Conservation (phyloP, 2,329 filamentous ascomycete species). For the Chaetomiaceae sp. region DNA sequence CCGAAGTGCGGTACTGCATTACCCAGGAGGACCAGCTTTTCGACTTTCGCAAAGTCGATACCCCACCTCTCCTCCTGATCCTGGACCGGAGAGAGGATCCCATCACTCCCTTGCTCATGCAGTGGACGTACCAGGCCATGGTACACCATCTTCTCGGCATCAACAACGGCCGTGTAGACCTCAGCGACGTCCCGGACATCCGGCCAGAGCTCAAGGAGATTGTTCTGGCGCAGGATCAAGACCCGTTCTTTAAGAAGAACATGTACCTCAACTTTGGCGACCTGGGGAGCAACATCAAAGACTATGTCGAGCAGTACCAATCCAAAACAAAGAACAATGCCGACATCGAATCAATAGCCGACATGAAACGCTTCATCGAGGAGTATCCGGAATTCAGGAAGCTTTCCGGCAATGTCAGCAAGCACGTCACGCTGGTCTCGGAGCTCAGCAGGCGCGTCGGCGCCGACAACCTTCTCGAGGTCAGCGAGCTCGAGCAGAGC, state of each 20-base stretch:
- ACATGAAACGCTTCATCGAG: slow-evolving; percentile 99
- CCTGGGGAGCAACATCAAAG: slow-evolving; percentile 91
- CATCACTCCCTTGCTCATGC: slow-evolving; percentile 86
- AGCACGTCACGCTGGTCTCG: slow-evolving; percentile 92
- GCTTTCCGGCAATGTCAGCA: slow-evolving; percentile 95
- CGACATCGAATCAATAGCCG: slow-evolving; percentile 92
- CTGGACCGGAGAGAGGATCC: slow-evolving; percentile 91
- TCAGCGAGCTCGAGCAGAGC: slow-evolving; percentile 95
- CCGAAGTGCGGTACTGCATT: slow-evolving; percentile 86
- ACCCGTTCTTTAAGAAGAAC: slow-evolving; percentile 98
- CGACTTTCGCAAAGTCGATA: slow-evolving; percentile 92
- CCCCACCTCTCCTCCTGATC: slow-evolving; percentile 84
- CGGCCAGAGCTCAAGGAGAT: slow-evolving; percentile 88
- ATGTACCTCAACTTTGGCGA: slow-evolving; percentile 99
- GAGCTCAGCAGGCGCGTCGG: slow-evolving; percentile 87
- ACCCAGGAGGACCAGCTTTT: slow-evolving; percentile 96
- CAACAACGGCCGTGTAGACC: slow-evolving; percentile 86
- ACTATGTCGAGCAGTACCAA: slow-evolving; percentile 97
- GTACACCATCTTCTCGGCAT: slow-evolving; percentile 95
- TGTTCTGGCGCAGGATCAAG: slow-evolving; percentile 91
- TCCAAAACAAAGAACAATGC: slow-evolving; percentile 94
- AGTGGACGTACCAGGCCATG: slow-evolving; percentile 99
- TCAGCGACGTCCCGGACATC: slow-evolving; percentile 78
- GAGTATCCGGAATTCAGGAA: slow-evolving; percentile 98
- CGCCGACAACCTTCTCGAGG: slow-evolving; percentile 83